Conservation (phyloP, 768 basidiomycete species). For the Serendipita sp. region DNA sequence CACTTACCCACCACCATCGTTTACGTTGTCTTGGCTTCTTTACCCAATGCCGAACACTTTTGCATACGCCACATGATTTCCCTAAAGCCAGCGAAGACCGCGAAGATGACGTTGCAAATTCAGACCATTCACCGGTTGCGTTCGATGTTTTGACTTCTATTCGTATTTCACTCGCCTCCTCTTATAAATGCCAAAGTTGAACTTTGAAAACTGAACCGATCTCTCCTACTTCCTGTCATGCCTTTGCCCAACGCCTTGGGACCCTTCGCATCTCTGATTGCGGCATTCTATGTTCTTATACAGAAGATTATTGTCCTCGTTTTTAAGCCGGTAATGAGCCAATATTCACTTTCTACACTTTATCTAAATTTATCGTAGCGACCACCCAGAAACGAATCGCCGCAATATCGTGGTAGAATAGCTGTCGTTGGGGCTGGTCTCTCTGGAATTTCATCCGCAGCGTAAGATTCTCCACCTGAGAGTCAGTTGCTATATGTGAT, state of each 20-base stretch:
- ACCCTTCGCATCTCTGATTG: conserved; percentile 8
- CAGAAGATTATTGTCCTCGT: conserved; percentile 25
- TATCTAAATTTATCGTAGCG: background rate
- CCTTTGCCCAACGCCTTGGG: background rate
- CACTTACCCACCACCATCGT: too few relatives aligned
- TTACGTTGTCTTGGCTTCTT: too few relatives aligned
- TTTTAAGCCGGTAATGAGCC: conserved; percentile 25
- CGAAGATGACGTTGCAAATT: too few relatives aligned
- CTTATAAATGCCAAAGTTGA: background rate
- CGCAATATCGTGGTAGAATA: conserved; percentile 3
- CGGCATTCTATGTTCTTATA: conserved; percentile 20
- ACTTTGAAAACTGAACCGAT: background rate
- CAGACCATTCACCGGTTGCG: too few relatives aligned
- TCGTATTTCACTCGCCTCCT: too few relatives aligned
- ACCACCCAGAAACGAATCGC: background rate
- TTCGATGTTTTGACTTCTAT: too few relatives aligned
- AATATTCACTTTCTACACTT: background rate
- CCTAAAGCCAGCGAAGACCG: too few relatives aligned
- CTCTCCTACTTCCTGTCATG: too few relatives aligned
- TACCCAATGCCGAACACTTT: too few relatives aligned
- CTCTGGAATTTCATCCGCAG: conserved; percentile 38
- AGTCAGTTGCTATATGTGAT: background rate
- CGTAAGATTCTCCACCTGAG: conserved; percentile 16
- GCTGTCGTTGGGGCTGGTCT: conserved; percentile 23
- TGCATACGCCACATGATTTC: too few relatives aligned